These are phyloP conservation scores for Micromonas commoda DNA, from an alignment of 139 green algal genomes.

Conservation along the genomic window DNA sequence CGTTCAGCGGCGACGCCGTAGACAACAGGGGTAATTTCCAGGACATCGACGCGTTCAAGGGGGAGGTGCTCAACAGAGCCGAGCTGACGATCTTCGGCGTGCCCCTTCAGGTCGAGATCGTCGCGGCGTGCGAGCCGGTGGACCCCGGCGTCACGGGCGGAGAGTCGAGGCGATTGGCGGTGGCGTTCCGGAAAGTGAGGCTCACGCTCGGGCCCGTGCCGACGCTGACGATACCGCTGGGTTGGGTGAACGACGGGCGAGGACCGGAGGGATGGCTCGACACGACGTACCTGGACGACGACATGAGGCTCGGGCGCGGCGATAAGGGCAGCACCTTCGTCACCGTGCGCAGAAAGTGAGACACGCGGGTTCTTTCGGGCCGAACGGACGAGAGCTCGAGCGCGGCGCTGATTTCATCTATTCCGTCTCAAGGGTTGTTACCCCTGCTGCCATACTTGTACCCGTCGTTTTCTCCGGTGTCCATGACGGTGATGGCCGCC, in stretches of 20 bases:
- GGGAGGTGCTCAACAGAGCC: conserved; percentile 3
- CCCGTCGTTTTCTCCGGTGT: neutral
- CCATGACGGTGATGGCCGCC: neutral
- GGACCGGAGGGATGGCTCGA: conserved; percentile 40
- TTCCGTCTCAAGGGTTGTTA: too few relatives aligned
- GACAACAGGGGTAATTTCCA: conserved; percentile 21
- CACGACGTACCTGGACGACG: conserved; percentile 64
- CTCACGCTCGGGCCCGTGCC: conserved; percentile 8
- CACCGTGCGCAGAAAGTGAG: conserved; percentile 27
- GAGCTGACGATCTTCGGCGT: conserved; percentile 11
- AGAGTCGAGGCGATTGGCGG: neutral
- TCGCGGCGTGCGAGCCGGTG: neutral
- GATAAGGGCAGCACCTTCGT: conserved; percentile 73
- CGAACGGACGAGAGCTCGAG: conserved; percentile 2
- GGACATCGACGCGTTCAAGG: neutral
- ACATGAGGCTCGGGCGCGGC: conserved; percentile 55
- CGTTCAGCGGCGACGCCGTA: neutral
- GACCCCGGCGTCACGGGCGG: neutral
- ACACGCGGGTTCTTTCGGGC: too few relatives aligned
- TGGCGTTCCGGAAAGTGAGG: neutral
- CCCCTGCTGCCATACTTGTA: neutral
- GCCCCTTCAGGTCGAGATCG: neutral
- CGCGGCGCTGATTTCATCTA: too few relatives aligned
- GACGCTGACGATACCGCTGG: conserved; percentile 25
- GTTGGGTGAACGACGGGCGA: conserved; percentile 7